Conservation (phyloP, 2,329 filamentous ascomycete species). For the Colletotrichum cereale region DNA sequence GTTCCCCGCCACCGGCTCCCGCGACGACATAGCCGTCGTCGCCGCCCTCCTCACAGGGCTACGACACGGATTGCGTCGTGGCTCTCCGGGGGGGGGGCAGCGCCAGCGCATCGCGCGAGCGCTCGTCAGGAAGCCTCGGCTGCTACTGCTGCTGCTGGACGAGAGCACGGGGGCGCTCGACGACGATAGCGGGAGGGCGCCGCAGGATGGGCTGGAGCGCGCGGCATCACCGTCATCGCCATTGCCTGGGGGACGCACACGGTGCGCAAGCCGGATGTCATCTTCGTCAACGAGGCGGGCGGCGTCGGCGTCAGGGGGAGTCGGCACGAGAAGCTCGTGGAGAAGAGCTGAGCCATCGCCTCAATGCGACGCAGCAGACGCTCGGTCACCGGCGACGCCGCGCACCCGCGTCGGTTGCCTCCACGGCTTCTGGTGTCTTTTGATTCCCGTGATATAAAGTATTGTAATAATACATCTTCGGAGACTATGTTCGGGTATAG, state of each 20-base stretch:
- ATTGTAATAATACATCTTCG: neutral
- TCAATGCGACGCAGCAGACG: slow-evolving; percentile 66
- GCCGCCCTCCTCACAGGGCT: too few species aligned
- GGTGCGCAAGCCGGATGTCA: slow-evolving; percentile 57
- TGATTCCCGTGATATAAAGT: neutral
- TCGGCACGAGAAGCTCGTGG: slow-evolving; percentile 66
- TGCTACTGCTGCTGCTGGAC: too few species aligned
- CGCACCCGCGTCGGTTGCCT: neutral
- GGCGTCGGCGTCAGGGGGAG: slow-evolving; percentile 65
- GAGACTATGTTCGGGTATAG: neutral
- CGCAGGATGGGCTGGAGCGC: slow-evolving; percentile 69
- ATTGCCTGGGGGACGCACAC: slow-evolving; percentile 61
- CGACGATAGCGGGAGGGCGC: slow-evolving; percentile 67
- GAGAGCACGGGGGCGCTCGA: slow-evolving; percentile 74
- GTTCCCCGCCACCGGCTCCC: slow-evolving; percentile 52
- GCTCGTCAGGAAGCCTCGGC: too few species aligned
- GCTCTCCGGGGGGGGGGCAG: too few species aligned
- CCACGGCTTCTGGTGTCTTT: neutral
- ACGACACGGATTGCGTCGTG: too few species aligned
- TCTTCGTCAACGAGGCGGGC: slow-evolving; percentile 64
- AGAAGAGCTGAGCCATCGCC: slow-evolving; percentile 63
- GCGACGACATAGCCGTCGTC: slow-evolving; percentile 54
- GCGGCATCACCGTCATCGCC: slow-evolving; percentile 58
- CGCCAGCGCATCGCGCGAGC: too few species aligned
- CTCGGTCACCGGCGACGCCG: slow-evolving; percentile 43